Evolutionary conservation across 2,329 filamentous ascomycete species (phyloP), one percentile per base, ranked within the genome.

Genomic region (Ophiostoma triangulosporum): DNA sequence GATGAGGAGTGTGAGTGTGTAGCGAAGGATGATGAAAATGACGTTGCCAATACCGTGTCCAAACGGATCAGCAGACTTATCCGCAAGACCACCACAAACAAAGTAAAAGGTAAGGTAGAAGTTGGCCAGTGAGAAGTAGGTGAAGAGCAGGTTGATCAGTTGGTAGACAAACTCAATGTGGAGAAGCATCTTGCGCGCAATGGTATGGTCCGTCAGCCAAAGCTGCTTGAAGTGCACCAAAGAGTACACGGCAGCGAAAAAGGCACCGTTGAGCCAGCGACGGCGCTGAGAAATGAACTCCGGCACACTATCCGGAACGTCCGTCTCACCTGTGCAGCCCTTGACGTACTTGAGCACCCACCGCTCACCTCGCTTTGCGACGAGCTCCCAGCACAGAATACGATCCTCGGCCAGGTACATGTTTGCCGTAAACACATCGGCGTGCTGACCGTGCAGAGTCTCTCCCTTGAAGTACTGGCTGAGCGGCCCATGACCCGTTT

Each of bases 401-500:
- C 88, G 84, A 73, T 94, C 88, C 65, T 94, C 88, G 38, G 88
- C 88, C 50, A 94, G 73, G 62, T 93, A 94, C 88, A 94, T 94
- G 67, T 98, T 98, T 33, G 93, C 84, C 0, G 84, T 88, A 49
- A 60, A 63, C 32, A 61, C 58, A 52, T 57, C 60, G 9, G 94
- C 93, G 65, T 96, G 88, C 62, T 95, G 87, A 14, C 93, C 93
- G 64, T 97, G 93, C 26, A 98, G 73, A 1, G 91, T 97, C 69
- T 98, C 93, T 59, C 94, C 94, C 73, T 97, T 97, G 80, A 98
- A 98, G 67, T 98, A 98, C 69, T 97, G 93, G 65, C 90, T 95
- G 50, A 98, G 73, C 0, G 93, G 93, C 0, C 93, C 93, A 64
- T 96, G 89, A 0, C 93, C 94, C 7, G 88, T 95, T 64, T 91